Percentiles rank a stretch among this genome's conserved stretches.
phyloP scores from a whole-genome alignment of 129 eudicot genomes.

The Flaveria robusta region DNA sequence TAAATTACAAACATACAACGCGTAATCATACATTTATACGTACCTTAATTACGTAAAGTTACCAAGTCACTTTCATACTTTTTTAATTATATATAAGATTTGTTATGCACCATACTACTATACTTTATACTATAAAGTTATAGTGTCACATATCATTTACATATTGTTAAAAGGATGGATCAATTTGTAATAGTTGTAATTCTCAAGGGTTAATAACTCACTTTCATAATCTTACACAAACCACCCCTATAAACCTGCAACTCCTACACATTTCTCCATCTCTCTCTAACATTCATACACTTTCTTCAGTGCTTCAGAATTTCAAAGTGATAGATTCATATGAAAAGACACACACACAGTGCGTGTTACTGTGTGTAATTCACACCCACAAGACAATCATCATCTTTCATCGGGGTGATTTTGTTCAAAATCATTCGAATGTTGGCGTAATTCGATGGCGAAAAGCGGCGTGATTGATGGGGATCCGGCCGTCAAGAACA shows the following conservation, averaged over 20 bases:
- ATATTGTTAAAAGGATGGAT: neutral
- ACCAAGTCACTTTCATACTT: too few relatives aligned
- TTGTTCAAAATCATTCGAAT: neutral
- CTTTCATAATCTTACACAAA: slow-evolving; percentile 16
- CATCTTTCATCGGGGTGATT: neutral
- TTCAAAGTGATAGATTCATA: neutral
- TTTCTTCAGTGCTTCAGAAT: slow-evolving; percentile 25
- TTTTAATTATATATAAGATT: too few relatives aligned
- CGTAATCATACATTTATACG: too few relatives aligned
- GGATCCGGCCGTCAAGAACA: slow-evolving; percentile 44
- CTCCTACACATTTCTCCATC: slow-evolving; percentile 27
- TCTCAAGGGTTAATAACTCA: neutral
- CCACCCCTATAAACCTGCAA: slow-evolving; percentile 36
- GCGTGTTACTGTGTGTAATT: slow-evolving; percentile 16
- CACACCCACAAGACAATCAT: slow-evolving; percentile 17
- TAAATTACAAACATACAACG: too few relatives aligned
- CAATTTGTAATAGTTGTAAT: neutral
- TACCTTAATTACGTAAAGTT: too few relatives aligned
- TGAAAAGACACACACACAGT: slow-evolving; percentile 6
- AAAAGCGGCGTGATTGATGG: slow-evolving; percentile 62
- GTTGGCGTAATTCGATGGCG: slow-evolving; percentile 50
- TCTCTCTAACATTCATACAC: slow-evolving; percentile 4
- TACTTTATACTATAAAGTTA: too few relatives aligned
- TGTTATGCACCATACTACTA: too few relatives aligned
- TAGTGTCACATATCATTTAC: neutral